Evolutionary conservation across 129 eudicot species (phyloP).

Genomic region (Helianthus annuus): DNA sequence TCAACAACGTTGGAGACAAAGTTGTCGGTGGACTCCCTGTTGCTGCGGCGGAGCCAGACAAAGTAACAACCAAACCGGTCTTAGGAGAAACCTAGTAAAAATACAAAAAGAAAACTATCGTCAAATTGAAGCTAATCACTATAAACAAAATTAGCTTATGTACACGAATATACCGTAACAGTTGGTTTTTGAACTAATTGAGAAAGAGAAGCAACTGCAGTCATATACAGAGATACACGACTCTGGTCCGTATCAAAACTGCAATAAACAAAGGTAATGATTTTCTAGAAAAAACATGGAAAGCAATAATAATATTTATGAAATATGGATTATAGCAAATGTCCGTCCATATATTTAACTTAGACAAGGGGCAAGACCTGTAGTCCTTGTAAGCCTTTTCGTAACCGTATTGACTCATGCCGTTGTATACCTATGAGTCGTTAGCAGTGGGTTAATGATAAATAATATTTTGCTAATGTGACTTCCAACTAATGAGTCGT

Average conservation of each 20-base stretch:
- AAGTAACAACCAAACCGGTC: slow-evolving; percentile 60
- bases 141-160: neutral
- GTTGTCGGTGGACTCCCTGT: slow-evolving; percentile 80
- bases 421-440: slow-evolving; percentile 72
- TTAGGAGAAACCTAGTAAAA: slow-evolving; percentile 65
- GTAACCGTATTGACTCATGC: slow-evolving; percentile 83
- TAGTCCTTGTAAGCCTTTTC: slow-evolving; percentile 64
- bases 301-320: neutral
- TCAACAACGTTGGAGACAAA: slow-evolving; percentile 68
- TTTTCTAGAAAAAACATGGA: slow-evolving; percentile 12
- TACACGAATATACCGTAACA: slow-evolving; percentile 43
- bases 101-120: neutral
- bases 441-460: slow-evolving; percentile 21
- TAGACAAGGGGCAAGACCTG: slow-evolving; percentile 42
- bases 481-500: too few relatives aligned
- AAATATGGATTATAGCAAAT: neutral
- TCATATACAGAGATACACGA: slow-evolving; percentile 69
- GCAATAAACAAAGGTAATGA: slow-evolving; percentile 29
- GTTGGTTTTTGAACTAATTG: slow-evolving; percentile 69
- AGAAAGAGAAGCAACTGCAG: slow-evolving; percentile 80
- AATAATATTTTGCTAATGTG: neutral
- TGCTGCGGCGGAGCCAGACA: slow-evolving; percentile 84
- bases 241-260: slow-evolving; percentile 80
- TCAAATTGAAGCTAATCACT: slow-evolving; percentile 3
- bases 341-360: neutral